Evolutionary conservation across 352 stramenopile genomes (phyloP).

Genomic region (Globisporangium yorkense): DNA sequence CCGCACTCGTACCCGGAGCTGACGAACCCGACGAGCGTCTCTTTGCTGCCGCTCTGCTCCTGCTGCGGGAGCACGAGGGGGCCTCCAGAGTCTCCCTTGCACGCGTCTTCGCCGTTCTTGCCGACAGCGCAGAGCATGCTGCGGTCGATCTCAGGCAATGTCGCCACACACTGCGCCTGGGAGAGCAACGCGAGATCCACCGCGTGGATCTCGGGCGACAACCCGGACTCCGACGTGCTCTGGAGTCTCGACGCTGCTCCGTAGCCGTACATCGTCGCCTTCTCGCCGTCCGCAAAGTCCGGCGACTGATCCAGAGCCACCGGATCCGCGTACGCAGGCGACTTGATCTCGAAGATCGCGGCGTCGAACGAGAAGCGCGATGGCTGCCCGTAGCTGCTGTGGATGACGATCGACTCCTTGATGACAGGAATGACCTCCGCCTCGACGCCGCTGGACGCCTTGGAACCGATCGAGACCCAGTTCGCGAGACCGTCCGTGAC

Average conservation of each 20-base stretch:
- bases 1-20: conserved; percentile 34
- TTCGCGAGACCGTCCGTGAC: conserved; percentile 17
- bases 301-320: conserved; percentile 16
- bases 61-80: conserved; percentile 19
- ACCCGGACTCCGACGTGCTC: conserved; percentile 1
- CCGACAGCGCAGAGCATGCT: conserved; percentile 24
- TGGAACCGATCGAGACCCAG: conserved; percentile 23
- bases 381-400: conserved; percentile 19
- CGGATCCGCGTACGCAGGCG: conserved; percentile 17
- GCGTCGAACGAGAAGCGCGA: conserved; percentile 24
- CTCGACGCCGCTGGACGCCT: conserved; percentile 13
- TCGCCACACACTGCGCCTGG: conserved; percentile 8
- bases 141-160: conserved; percentile 22
- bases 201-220: conserved; percentile 20
- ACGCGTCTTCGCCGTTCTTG: conserved; percentile 19
- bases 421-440: conserved; percentile 23
- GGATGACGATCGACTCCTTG: conserved; percentile 13
- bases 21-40: conserved; percentile 26
- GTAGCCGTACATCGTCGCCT: conserved; percentile 28
- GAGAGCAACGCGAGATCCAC: conserved; percentile 21
- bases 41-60: background rate
- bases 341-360: conserved; percentile 24
- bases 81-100: conserved; percentile 31
- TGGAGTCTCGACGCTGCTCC: conserved; percentile 7
- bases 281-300: conserved; percentile 16